A percentile compares a stretch with the other conserved stretches of the same genome.
phyloP scores from a whole-genome alignment of 176 grass and related monocot genomes.

The Secale cereale region DNA sequence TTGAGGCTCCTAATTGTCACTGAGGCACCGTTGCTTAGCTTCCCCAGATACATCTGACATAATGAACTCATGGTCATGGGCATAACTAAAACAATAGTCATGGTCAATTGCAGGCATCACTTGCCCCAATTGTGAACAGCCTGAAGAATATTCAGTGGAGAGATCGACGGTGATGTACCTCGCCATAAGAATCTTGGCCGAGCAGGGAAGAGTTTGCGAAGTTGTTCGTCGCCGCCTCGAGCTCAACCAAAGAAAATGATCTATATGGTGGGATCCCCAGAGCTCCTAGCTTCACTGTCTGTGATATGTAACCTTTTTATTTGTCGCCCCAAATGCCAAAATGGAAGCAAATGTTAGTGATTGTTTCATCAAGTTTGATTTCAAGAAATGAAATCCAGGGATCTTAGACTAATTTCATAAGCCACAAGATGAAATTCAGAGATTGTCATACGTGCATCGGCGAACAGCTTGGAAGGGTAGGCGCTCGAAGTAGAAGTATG shows the following conservation, averaged over 20 bases:
- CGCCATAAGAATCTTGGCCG: slow-evolving; percentile 74
- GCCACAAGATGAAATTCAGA: not conserved
- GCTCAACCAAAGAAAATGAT: slow-evolving; percentile 79
- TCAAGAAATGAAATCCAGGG: not conserved
- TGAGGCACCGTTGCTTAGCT: slow-evolving; percentile 60
- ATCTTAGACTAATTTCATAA: not conserved
- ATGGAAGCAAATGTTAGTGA: not conserved
- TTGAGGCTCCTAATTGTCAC: slow-evolving; percentile 88
- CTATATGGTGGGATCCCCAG: slow-evolving; percentile 80
- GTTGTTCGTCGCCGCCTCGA: slow-evolving; percentile 84
- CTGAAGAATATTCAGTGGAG: not conserved
- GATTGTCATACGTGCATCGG: slow-evolving; percentile 77
- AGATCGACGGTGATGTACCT: slow-evolving; percentile 25
- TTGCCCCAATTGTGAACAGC: not conserved
- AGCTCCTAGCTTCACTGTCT: slow-evolving; percentile 85
- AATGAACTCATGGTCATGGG: not conserved
- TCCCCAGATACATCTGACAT: slow-evolving; percentile 73
- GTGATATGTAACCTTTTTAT: slow-evolving; percentile 74
- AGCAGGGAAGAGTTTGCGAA: slow-evolving; percentile 86
- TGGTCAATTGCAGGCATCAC: not conserved
- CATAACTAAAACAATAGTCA: not conserved
- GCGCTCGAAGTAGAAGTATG: slow-evolving; percentile 44
- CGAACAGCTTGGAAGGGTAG: slow-evolving; percentile 66
- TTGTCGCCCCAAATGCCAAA: not conserved
- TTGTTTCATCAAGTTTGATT: not conserved